phyloP scores from a whole-genome alignment of 78 protist genomes.

The Dictyostelium citrinum region DNA sequence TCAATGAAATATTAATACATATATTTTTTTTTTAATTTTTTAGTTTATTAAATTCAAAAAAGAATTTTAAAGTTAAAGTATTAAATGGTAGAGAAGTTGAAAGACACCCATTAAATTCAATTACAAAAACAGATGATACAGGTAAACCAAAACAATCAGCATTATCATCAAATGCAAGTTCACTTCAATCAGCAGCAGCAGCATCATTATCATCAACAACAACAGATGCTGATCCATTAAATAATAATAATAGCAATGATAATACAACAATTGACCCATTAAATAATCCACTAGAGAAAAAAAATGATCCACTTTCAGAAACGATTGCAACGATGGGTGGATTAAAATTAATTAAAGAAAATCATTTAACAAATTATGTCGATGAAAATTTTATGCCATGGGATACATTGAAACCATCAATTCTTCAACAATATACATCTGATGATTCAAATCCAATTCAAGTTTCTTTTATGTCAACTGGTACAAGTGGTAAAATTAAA shows the following conservation, averaged over 20 bases:
- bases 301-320: slow-evolving; percentile 21
- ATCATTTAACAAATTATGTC: slow-evolving; percentile 10
- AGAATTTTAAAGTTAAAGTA: slow-evolving; percentile 1
- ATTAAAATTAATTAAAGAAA: slow-evolving; percentile 10
- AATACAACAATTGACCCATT: slow-evolving; percentile 6
- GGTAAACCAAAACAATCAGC: background rate
- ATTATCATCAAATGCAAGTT: background rate
- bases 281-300: background rate
- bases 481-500: slow-evolving; percentile 57
- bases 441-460: slow-evolving; percentile 52
- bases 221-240: background rate
- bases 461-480: slow-evolving; percentile 51
- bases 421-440: slow-evolving; percentile 79
- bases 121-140: background rate
- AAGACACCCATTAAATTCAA: slow-evolving; percentile 50
- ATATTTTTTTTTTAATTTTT: background rate
- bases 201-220: background rate
- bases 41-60: slow-evolving; percentile 18
- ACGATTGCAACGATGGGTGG: slow-evolving; percentile 72
- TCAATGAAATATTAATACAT: background rate
- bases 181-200: background rate
- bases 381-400: slow-evolving; percentile 80
- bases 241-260: no score
- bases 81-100: slow-evolving; percentile 48
- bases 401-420: slow-evolving; percentile 74